phyloP scores from a whole-genome alignment of 352 stramenopile genomes.

The Globisporangium nunn region DNA sequence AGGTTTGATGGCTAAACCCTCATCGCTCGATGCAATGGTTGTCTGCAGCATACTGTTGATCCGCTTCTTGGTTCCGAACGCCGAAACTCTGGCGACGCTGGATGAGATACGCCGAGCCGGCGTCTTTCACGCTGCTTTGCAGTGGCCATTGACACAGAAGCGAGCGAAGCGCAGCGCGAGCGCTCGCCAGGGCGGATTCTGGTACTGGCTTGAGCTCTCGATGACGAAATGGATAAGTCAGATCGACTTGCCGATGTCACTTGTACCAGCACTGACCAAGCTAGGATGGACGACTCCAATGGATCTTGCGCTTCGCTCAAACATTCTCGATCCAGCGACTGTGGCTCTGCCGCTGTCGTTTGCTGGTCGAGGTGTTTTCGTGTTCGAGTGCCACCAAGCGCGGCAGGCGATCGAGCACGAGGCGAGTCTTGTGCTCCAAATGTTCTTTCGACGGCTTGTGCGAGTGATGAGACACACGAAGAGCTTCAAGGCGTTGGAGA shows the following conservation, averaged over 20 bases:
- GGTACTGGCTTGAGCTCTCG: slow-evolving; percentile 32
- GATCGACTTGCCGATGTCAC: slow-evolving; percentile 5
- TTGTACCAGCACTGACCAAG: slow-evolving; percentile 8
- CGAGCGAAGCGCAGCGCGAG: slow-evolving; percentile 16
- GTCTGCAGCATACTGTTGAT: slow-evolving; percentile 17
- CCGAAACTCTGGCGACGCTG: slow-evolving; percentile 19
- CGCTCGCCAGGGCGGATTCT: slow-evolving; percentile 21
- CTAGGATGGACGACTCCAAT: slow-evolving; percentile 25
- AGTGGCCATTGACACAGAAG: slow-evolving; percentile 19
- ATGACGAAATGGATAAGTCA: slow-evolving; percentile 27
- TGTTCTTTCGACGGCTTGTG: slow-evolving; percentile 19
- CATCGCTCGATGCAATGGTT: background rate
- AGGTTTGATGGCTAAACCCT: background rate
- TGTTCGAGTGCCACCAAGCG: slow-evolving; percentile 31
- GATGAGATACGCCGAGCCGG: slow-evolving; percentile 19
- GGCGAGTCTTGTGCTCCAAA: slow-evolving; percentile 27
- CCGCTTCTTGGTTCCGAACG: slow-evolving; percentile 23
- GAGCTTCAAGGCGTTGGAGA: slow-evolving; percentile 1
- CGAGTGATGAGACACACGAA: slow-evolving; percentile 2
- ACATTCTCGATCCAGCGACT: slow-evolving; percentile 14
- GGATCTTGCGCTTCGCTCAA: slow-evolving; percentile 17
- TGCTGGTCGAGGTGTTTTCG: slow-evolving; percentile 28
- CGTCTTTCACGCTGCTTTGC: slow-evolving; percentile 18
- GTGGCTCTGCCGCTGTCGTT: slow-evolving; percentile 20
- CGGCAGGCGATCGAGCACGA: slow-evolving; percentile 21